These are phyloP conservation scores for Fonsecaea pedrosoi DNA, from an alignment of 2,329 filamentous ascomycete species.

Conservation along the genomic window DNA sequence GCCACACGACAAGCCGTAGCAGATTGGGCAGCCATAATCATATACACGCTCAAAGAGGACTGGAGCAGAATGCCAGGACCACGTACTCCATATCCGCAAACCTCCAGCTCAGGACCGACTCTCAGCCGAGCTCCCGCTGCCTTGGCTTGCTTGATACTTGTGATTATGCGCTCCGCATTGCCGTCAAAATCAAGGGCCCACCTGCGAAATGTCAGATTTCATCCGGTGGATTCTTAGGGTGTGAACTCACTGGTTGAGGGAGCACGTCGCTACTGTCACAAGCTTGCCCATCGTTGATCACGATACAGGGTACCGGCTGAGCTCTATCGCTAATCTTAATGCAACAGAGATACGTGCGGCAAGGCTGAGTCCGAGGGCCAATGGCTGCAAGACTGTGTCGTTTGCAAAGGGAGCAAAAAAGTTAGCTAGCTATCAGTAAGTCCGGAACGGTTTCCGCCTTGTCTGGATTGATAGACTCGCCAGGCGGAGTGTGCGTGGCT, in stretches of 20 bases:
- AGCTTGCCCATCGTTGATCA: not conserved
- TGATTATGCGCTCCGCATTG: constrained; percentile 3
- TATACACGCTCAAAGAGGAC: not conserved
- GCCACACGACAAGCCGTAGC: not conserved
- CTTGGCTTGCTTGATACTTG: not conserved
- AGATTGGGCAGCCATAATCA: not conserved
- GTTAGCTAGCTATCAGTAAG: not conserved
- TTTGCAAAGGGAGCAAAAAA: not conserved
- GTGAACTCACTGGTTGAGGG: not conserved
- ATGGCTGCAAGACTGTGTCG: not conserved
- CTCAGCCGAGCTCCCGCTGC: not conserved
- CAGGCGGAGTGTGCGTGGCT: not conserved
- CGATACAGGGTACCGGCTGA: not conserved
- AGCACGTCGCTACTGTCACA: constrained; percentile 3
- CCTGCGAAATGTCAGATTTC: not conserved
- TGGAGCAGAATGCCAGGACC: not conserved
- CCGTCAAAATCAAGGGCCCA: constrained; percentile 3
- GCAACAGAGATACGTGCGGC: not conserved
- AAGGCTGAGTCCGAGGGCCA: not conserved
- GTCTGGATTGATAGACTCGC: not conserved
- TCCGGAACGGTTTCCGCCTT: not conserved
- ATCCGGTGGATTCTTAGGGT: not conserved
- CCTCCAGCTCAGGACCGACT: constrained; percentile 5
- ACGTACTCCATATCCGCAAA: constrained; percentile 5
- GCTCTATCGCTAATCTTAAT: not conserved